Evolutionary conservation across 2,329 filamentous ascomycete species (phyloP), one percentile per base, ranked within the genome.

Genomic region (Beauveria brongniartii): DNA sequence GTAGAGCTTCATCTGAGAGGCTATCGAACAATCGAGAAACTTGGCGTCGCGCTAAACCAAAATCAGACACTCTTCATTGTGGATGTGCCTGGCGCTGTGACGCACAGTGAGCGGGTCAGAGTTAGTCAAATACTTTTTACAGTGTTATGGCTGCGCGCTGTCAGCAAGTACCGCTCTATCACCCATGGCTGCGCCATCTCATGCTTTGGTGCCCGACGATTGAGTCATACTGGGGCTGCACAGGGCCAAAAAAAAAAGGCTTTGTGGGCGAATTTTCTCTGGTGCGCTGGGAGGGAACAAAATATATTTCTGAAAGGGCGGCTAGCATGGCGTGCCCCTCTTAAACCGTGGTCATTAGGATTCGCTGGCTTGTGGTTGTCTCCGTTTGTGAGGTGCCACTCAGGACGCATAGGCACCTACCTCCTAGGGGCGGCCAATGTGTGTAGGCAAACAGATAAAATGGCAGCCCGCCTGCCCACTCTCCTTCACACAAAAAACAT

Each of bases 401-500:
- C 10, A 34, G 28, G 28, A 34, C 30, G 10, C 30, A 12, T 12
- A 12, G 3, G 1, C 3, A 30, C 9, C 30, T 30, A 30, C 9
- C 9, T 34, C n/a, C 22, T 22, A 47, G 41, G n/a, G 44, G 24
- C 12, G 14, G 10, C 44, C 12, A 14, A 47, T 52, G 50, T 12
- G 50, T 53, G 37, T 55, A n/a, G 53, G 22, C 40, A 5, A 28
- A 22, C 20, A 52, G n/a, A 57, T 55, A 56, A 37, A 61, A 56
- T 61, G 53, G 47, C 47, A 37, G 54, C 60, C 60, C 60, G 37
- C 48, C 54, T 61, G 40, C 54, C 44, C 60, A 54, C 54, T 46
- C 37, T 22, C 26, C 48, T 51, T 50, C 55, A 55, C 55, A 59
- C 43, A 63, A 59, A 58, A 63, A 61, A 55, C 58, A 63, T 60